A percentile compares a stretch with the other conserved stretches of the same genome.
phyloP scores from a whole-genome alignment of 2,329 filamentous ascomycete species.

The Venturia carpophila region DNA sequence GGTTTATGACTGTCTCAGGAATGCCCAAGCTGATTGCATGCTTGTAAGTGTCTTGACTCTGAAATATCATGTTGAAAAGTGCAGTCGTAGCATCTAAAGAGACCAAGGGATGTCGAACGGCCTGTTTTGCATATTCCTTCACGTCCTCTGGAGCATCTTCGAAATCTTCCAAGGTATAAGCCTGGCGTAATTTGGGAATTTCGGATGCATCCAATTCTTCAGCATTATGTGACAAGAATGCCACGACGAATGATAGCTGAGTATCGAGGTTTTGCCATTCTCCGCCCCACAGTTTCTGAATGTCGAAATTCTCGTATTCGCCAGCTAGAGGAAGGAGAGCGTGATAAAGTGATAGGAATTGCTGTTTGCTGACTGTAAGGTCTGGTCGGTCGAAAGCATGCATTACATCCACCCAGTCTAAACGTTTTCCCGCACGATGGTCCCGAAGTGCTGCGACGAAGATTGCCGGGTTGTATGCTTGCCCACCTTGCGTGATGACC shows the following conservation, averaged over 20 bases:
- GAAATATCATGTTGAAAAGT: constrained; percentile 55
- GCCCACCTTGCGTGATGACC: constrained; percentile 55
- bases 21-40: constrained; percentile 49
- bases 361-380: constrained; percentile 65
- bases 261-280: constrained; percentile 78
- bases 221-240: constrained; percentile 68
- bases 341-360: constrained; percentile 76
- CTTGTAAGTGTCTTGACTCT: constrained; percentile 50
- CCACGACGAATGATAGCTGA: constrained; percentile 87
- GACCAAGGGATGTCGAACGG: constrained; percentile 76
- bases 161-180: constrained; percentile 63
- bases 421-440: constrained; percentile 46
- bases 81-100: constrained; percentile 75
- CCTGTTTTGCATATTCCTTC: constrained; percentile 53
- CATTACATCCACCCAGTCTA: constrained; percentile 64
- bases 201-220: constrained; percentile 75
- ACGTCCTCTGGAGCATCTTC: constrained; percentile 52
- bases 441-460: constrained; percentile 53
- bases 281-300: constrained; percentile 86
- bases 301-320: constrained; percentile 60
- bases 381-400: constrained; percentile 72
- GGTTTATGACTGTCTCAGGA: constrained; percentile 55
- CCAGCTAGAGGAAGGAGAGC: constrained; percentile 65
- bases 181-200: constrained; percentile 71
- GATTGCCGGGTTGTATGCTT: constrained; percentile 58